Conservation (phyloP, 345 rosid species). For the Citrus sinensis region DVS_A1.0 CM039167.1:1569001-1569500, state of each 20-base stretch:
- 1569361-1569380: not conserved
- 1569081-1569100: not conserved
- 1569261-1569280: slow-evolving; percentile 21
- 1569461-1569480: slow-evolving; percentile 5
- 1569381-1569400: not conserved
- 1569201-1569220: not conserved
- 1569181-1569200: slow-evolving; percentile 19
- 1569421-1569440: not conserved
- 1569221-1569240: not conserved
- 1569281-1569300: slow-evolving; percentile 48
- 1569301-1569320: slow-evolving; percentile 37
- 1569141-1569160: not conserved
- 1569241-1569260: slow-evolving; percentile 40
- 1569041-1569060: not conserved
- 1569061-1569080: not conserved
- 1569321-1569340: slow-evolving; percentile 18
- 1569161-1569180: slow-evolving; percentile 10
- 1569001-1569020: not conserved
- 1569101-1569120: not conserved
- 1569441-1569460: not conserved
- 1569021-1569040: not conserved
- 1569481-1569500: not conserved
- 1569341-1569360: slow-evolving; percentile 1
- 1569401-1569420: not conserved
- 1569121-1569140: slow-evolving; percentile 4